These are phyloP conservation scores for Sordariomycetes sp. DNA, from an alignment of 2,329 filamentous ascomycete genomes.

Conservation along the genomic window DNA sequence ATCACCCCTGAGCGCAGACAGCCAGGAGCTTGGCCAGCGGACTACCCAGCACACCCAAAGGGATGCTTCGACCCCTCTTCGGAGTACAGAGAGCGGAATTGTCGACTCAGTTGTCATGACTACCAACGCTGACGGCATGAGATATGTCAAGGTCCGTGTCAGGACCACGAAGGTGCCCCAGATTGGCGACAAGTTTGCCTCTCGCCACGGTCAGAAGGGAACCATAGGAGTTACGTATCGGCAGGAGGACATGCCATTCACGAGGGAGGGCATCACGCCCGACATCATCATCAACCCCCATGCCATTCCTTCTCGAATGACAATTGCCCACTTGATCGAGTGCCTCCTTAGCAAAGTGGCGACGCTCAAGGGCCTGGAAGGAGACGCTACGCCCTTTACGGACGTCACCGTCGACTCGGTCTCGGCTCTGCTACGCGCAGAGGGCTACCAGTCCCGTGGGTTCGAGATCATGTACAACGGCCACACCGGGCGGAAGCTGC, in stretches of 20 bases:
- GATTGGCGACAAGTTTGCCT: constrained; percentile 98
- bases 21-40: constrained; percentile 84
- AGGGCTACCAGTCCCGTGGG: constrained; percentile 92
- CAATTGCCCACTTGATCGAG: constrained; percentile 99
- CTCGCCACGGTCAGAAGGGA: constrained; percentile 97
- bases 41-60: constrained; percentile 85
- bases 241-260: constrained; percentile 98
- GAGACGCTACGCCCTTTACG: constrained; percentile 94
- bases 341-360: constrained; percentile 95
- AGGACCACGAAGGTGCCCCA: constrained; percentile 96
- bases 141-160: constrained; percentile 95
- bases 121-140: constrained; percentile 85
- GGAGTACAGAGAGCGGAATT: constrained; percentile 94
- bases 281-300: constrained; percentile 99
- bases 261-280: constrained; percentile 76
- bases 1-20: constrained; percentile 82
- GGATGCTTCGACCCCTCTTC: constrained; percentile 86
- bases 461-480: constrained; percentile 99
- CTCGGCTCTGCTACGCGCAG: constrained; percentile 70
- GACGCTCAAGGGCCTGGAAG: constrained; percentile 84
- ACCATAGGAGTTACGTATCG: constrained; percentile 98
- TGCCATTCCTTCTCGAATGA: constrained; percentile 99
- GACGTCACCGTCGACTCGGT: constrained; percentile 94
- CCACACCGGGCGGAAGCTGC: constrained; percentile 86
- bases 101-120: constrained; percentile 88